A percentile compares a stretch with the other conserved stretches of the same genome.
phyloP scores from a whole-genome alignment of 2,329 filamentous ascomycete species.

The Akanthomyces dipterigenus region DNA sequence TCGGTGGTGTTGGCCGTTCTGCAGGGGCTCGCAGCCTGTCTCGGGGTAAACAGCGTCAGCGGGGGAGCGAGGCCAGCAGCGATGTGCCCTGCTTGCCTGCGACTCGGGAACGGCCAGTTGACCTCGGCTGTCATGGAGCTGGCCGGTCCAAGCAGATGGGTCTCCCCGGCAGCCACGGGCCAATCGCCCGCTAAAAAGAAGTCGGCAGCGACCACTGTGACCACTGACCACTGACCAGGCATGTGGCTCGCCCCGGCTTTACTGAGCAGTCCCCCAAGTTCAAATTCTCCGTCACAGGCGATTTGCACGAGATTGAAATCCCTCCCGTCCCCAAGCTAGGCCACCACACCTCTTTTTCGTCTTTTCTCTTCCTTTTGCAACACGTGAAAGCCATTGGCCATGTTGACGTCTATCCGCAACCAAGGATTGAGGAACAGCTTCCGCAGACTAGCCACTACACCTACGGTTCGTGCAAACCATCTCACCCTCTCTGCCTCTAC shows the following conservation, averaged over 20 bases:
- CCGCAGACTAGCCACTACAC: slow-evolving; percentile 22
- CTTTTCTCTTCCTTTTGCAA: neutral
- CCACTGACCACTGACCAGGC: neutral
- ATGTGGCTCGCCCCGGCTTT: neutral
- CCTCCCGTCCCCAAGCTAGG: neutral
- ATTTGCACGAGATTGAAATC: slow-evolving; percentile 3
- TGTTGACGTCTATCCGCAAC: slow-evolving; percentile 29
- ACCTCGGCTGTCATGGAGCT: slow-evolving; percentile 12
- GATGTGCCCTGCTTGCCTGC: neutral
- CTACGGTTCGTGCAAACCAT: slow-evolving; percentile 15
- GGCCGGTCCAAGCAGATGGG: slow-evolving; percentile 1
- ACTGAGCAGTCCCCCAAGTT: neutral
- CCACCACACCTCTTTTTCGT: neutral
- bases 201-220: neutral
- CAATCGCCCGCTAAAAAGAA: neutral
- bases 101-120: neutral
- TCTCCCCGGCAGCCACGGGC: slow-evolving; percentile 5
- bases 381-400: slow-evolving; percentile 21
- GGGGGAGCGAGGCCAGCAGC: neutral
- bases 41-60: neutral
- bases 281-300: slow-evolving; percentile 9
- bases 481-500: neutral
- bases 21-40: neutral
- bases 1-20: neutral
- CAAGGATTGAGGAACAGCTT: slow-evolving; percentile 28